phyloP scores from a whole-genome alignment of 2,329 filamentous ascomycete genomes.

The Neofusicoccum parvum region DNA sequence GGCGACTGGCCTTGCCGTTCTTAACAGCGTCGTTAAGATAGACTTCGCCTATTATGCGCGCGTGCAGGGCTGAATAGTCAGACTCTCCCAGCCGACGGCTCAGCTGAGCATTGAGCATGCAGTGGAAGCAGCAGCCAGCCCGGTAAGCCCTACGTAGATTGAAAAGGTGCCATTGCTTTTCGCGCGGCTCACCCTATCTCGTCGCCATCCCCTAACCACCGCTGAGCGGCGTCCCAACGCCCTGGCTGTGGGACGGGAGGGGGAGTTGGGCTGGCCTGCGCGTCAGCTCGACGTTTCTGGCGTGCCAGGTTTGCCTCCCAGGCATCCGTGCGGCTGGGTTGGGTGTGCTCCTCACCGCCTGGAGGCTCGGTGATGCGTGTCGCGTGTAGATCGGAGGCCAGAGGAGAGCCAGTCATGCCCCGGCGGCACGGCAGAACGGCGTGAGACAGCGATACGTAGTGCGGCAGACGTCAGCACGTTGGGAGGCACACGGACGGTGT shows the following conservation, averaged over 20 bases:
- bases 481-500: conserved; percentile 5
- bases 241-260: conserved; percentile 2
- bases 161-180: conserved; percentile 6
- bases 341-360: conserved; percentile 5
- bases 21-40: not conserved
- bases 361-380: not conserved
- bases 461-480: conserved; percentile 6
- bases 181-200: not conserved
- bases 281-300: not conserved
- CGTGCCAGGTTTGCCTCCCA: not conserved
- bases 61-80: not conserved
- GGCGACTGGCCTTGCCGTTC: not conserved
- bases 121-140: conserved; percentile 5
- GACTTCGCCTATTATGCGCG: not conserved
- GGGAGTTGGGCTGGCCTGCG: not conserved
- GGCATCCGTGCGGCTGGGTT: not conserved
- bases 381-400: not conserved
- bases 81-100: not conserved
- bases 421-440: not conserved
- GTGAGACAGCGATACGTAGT: conserved; percentile 12
- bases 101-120: conserved; percentile 5
- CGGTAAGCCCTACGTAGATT: conserved; percentile 16
- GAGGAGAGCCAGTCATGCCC: conserved; percentile 5
- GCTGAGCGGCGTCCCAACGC: conserved; percentile 2
- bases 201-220: conserved; percentile 3